Base-by-base conservation (phyloP, 192 early-diverging fungal species). In the Coemansia sp. region DNA sequence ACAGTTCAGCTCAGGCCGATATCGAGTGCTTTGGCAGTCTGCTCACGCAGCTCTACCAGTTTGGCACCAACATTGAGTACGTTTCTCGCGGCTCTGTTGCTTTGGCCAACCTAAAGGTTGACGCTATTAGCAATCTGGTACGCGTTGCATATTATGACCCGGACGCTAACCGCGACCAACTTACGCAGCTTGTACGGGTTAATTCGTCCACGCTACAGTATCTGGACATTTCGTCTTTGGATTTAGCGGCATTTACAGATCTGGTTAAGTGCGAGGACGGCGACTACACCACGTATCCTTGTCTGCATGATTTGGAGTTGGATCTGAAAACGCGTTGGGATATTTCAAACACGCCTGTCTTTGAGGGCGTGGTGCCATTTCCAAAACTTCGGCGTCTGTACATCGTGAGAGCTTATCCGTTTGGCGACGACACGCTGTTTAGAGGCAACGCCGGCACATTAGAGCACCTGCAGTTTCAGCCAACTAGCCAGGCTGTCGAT, bases 391-490 rank as follows among this genome's bases (percentile, higher is more conserved):
- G 23, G n/a, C 15, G n/a, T 5, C 29, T 56, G 4, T 23, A 32
- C 1, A 36, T 33, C 4, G 19, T 7, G 17, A 22, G 26, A 6
- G 17, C 15, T 5, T 56, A 56, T 17, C 42, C 55, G 17, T 56
- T 56, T 46, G 43, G 33, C 55, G 55, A 56, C 22, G 55, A 56
- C 40, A 17, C 32, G 3, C 11, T 46, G 27, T 56, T 56, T 13
- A 22, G 55, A 10, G 55, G 22, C 11, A 56, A 47, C 22, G 5
- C 19, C 9, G 19, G 21, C 18, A 26, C 43, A 14, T 22, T 56
- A 6, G 55, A 56, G 34, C 26, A 37, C 17, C 25, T 56, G 15
- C 25, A 27, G n/a, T 17, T 57, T 1, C 14, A 21, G n/a, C 33
- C 29, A 22, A 34, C 46, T 34, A 27, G 8, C 14, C 17, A 35